Evolutionary conservation across 2,329 filamentous ascomycete genomes (phyloP).

Genomic region (Orbilia ellipsospora): DNA sequence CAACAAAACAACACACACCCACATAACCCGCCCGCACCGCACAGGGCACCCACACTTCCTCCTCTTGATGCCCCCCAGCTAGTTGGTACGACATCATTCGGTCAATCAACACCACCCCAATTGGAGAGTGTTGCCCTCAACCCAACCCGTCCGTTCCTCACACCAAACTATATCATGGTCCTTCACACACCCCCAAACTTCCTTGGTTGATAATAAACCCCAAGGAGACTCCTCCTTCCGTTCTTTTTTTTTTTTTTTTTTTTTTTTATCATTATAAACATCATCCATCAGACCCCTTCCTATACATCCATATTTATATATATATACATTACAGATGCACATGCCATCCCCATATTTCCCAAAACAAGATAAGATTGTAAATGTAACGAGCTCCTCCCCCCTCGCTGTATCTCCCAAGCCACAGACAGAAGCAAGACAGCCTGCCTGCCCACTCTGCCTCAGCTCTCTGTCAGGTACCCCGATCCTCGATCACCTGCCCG

Average conservation of each 20-base stretch:
- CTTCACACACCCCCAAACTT: conserved; percentile 9
- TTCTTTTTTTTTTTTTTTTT: neutral
- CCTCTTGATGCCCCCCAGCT: neutral
- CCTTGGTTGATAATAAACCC: conserved; percentile 16
- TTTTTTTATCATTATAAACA: neutral
- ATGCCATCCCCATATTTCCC: neutral
- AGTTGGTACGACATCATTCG: too few relatives aligned
- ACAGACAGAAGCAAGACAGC: conserved; percentile 10
- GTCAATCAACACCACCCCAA: neutral
- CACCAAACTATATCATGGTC: too few relatives aligned
- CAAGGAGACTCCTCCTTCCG: conserved; percentile 1
- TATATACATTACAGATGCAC: neutral
- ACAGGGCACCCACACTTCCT: neutral
- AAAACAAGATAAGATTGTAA: conserved; percentile 14
- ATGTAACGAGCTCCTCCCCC: conserved; percentile 22
- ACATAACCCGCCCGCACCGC: conserved; percentile 1
- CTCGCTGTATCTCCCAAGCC: conserved; percentile 8
- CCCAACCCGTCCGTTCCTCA: too few relatives aligned
- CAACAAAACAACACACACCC: conserved; percentile 23
- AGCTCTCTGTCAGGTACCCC: conserved; percentile 19
- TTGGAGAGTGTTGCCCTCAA: conserved; percentile 15
- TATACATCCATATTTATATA: conserved; percentile 2
- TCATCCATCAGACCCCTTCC: conserved; percentile 3
- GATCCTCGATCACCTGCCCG: conserved; percentile 22
- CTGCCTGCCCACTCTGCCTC: conserved; percentile 6